phyloP scores from a whole-genome alignment of 345 rosid genomes.

The Aegle marmelos region DNA sequence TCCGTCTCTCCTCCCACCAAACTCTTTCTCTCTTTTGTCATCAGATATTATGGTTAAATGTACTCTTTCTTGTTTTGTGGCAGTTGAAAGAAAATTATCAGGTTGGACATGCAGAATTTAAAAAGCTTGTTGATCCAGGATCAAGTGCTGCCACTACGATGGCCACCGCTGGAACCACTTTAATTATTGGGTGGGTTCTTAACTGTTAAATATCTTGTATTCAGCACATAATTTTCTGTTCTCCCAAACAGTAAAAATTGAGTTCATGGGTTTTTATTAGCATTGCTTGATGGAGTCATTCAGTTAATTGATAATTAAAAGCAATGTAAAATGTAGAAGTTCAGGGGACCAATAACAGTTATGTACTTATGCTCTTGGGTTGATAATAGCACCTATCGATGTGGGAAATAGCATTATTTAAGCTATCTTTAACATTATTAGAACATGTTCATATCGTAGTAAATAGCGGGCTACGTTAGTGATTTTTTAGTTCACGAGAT shows the following conservation, averaged over 20 bases:
- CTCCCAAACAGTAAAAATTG: no score
- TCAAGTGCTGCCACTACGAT: constrained; percentile 45
- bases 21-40: not conserved
- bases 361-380: not conserved
- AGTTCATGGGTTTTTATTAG: not conserved
- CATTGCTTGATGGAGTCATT: not conserved
- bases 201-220: not conserved
- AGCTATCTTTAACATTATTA: not conserved
- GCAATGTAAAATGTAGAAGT: not conserved
- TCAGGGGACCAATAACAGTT: not conserved
- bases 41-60: not conserved
- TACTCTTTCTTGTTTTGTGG: constrained; percentile 10
- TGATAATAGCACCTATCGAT: not conserved
- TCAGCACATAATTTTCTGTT: not conserved
- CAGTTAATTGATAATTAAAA: not conserved
- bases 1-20: not conserved
- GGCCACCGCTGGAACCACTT: constrained; percentile 79
- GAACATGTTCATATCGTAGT: not conserved
- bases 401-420: not conserved
- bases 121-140: constrained; percentile 73
- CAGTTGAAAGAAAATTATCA: constrained; percentile 61
- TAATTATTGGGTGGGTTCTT: constrained; percentile 67
- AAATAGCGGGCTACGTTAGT: not conserved
- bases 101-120: constrained; percentile 64
- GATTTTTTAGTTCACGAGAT: not conserved